Evolutionary conservation across 805 yeast species (phyloP).

Genomic region (Candida nitratophila): DNA sequence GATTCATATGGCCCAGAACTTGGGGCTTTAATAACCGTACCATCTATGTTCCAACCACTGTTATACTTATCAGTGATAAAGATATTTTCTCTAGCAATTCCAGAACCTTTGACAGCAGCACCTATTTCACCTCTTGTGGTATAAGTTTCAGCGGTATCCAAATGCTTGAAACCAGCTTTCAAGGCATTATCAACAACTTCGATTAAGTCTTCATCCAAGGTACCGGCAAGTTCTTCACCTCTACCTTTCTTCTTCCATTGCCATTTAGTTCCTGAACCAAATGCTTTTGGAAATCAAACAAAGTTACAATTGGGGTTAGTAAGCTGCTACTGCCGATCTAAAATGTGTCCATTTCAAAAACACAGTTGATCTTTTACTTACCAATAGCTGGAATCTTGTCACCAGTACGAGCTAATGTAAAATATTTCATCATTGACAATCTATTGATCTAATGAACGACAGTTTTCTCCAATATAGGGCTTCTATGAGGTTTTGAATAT

Average conservation of each 20-base stretch:
- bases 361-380: too few relatives aligned
- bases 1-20: slow-evolving; percentile 40
- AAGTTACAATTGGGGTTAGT: not conserved
- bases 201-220: slow-evolving; percentile 33
- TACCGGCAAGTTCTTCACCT: slow-evolving; percentile 8
- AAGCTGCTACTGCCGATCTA: not conserved
- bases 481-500: too few relatives aligned
- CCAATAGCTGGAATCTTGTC: slow-evolving; percentile 37
- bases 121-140: slow-evolving; percentile 56
- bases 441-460: not conserved
- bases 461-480: too few relatives aligned
- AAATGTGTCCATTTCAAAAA: too few relatives aligned
- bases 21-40: slow-evolving; percentile 9
- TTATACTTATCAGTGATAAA: slow-evolving; percentile 59
- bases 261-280: slow-evolving; percentile 61
- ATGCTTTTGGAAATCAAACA: slow-evolving; percentile 14
- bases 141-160: slow-evolving; percentile 67
- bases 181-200: slow-evolving; percentile 41
- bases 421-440: not conserved
- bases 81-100: slow-evolving; percentile 37
- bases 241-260: slow-evolving; percentile 26
- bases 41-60: slow-evolving; percentile 29
- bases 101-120: slow-evolving; percentile 38
- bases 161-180: slow-evolving; percentile 45
- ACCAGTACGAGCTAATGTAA: slow-evolving; percentile 17